Base-by-base conservation (phyloP, 2,329 filamentous ascomycete species). In the Fragosphaeria purpurea region DNA sequence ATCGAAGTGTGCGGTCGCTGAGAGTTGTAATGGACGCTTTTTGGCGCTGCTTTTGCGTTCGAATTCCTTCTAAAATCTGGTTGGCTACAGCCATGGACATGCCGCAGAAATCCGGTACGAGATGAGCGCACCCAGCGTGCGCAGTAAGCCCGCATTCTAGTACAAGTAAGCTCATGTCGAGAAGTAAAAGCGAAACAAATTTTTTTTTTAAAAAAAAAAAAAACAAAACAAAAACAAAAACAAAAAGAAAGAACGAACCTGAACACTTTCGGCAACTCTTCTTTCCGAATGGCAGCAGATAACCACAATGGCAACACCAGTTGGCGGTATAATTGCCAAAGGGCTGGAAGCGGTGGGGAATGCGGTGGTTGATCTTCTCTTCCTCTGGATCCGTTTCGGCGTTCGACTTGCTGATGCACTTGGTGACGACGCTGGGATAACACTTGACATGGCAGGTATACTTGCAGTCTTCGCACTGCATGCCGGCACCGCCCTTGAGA, bases 391-490 rank as follows among this genome's bases (percentile, higher is more conserved):
- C 93, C 6, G 88, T 95, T 67, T 98, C 93, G 56, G 93, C 91
- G 65, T 98, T 98, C 56, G 91, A 96, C 68, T 98, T 97, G 72
- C 91, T 97, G 68, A 98, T 98, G 72, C 93, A 98, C 70, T 98
- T 98, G 56, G 93, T 98, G 60, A 98, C 93, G 44, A 98, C 93
- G 67, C 90, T 95, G 12, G 81, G 73, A 68, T 97, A 98, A 66
- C 93, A 98, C 70, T 97, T 96, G 61, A 88, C 91, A 69, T 98
- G 93, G 69, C 93, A 98, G 40, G 91, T 97, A 71, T 97, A 97
- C 71, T 97, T 97, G 85, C 93, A 98, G 70, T 98, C 93, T 57
- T 94, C 87, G 68, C 93, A 98, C 71, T 98, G 93, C 91, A 98
- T 98, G 55, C 93, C 93, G 30, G 93, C 88, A 46, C 91, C 94